These are phyloP conservation scores for Antitrichia curtipendula DNA, from an alignment of 225 moss, liverwort and hornwort genomes.

Conservation along the genomic window DNA sequence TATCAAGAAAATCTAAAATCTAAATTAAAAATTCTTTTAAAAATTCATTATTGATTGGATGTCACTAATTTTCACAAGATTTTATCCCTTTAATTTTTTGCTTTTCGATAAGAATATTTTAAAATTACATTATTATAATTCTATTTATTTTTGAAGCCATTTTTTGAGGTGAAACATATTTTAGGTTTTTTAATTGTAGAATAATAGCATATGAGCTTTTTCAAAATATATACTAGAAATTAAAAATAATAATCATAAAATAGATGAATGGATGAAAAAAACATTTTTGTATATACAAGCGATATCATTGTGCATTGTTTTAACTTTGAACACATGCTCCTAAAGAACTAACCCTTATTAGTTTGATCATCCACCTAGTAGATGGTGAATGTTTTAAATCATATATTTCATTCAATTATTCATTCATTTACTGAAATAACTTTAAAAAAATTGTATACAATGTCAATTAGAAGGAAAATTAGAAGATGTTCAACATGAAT, in stretches of 20 bases:
- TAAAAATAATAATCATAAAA: not conserved
- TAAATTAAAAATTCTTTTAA: fast-evolving
- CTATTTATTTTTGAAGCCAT: not conserved
- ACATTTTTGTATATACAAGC: not conserved
- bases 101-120: not conserved
- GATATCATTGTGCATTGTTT: not conserved
- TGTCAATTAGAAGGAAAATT: not conserved
- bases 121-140: not conserved
- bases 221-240: not conserved
- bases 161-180: not conserved
- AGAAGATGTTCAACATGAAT: not conserved
- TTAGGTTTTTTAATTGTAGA: not conserved
- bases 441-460: not conserved
- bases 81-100: not conserved
- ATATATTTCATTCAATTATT: not conserved
- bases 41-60: not conserved
- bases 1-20: not conserved
- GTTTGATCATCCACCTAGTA: no score
- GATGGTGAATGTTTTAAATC: no score
- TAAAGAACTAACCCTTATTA: not conserved
- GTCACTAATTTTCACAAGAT: not conserved
- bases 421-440: no score
- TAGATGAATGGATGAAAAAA: not conserved
- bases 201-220: not conserved
- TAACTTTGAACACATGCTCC: not conserved